Evolutionary conservation across 495 filamentous ascomycete genomes (phyloP).

Genomic region (Hapsidospora chrysogenum): DNA sequence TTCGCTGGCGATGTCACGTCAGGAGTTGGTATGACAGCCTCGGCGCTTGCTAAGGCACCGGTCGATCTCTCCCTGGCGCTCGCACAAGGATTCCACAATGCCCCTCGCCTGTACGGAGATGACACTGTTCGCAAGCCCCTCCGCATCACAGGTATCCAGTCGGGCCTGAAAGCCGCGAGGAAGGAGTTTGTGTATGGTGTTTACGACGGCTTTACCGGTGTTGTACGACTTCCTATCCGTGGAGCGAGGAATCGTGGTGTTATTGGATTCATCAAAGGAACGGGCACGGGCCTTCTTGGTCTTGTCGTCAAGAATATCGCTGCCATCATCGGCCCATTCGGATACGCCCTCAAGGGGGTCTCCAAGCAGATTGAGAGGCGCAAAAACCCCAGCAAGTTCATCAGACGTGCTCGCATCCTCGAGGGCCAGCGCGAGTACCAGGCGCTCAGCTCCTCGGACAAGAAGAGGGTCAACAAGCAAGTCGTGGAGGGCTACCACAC

Average conservation of each 20-base stretch:
- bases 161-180: slow-evolving; percentile 47
- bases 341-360: slow-evolving; percentile 50
- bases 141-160: slow-evolving; percentile 49
- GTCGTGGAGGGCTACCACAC: slow-evolving; percentile 25
- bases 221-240: slow-evolving; percentile 46
- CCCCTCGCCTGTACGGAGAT: slow-evolving; percentile 62
- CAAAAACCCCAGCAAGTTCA: slow-evolving; percentile 26
- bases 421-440: slow-evolving; percentile 25
- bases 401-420: slow-evolving; percentile 30
- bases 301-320: slow-evolving; percentile 55
- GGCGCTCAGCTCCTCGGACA: slow-evolving; percentile 13
- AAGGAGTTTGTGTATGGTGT: slow-evolving; percentile 55
- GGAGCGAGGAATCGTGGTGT: slow-evolving; percentile 41
- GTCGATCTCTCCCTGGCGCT: slow-evolving; percentile 59
- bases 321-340: slow-evolving; percentile 44
- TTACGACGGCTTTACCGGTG: slow-evolving; percentile 54
- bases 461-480: slow-evolving; percentile 7
- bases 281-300: slow-evolving; percentile 61
- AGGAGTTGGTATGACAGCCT: slow-evolving; percentile 28
- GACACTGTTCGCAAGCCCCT: slow-evolving; percentile 24
- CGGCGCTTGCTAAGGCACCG: slow-evolving; percentile 29
- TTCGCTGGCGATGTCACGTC: slow-evolving; percentile 23
- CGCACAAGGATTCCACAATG: slow-evolving; percentile 71
- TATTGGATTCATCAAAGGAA: slow-evolving; percentile 44
- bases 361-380: slow-evolving; percentile 32